Evolutionary conservation across 1,284 basidiomycete species (phyloP), one percentile per base, ranked within the genome.

Genomic region (Ganoderma meredithae): DNA sequence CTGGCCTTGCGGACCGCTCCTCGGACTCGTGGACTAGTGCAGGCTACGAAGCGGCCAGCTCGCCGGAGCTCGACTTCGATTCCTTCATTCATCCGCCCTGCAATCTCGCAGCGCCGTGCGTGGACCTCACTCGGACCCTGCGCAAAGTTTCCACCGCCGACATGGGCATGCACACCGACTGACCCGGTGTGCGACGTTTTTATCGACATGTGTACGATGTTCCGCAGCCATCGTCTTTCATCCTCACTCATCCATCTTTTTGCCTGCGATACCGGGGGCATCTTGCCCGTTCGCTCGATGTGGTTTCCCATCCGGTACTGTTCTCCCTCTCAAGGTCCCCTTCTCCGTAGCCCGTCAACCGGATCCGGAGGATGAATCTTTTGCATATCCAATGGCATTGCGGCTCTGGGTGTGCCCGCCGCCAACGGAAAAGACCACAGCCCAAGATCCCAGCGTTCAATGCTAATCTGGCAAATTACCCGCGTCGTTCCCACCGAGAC

Each of bases 381-480:
- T 39, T 39, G 7, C 36, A 10, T 17, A 56, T 39, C 27, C 55
- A 56, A 19, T 58, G 55, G 19, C 36, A 19, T 31, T 58, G 36
- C 49, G 47, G 25, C 44, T 55, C 52, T 39, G 61, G 19, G 43
- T 49, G 9, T 31, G 47, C 36, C 36, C 36, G 36, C 36, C 19
- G 60, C 33, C 27, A 49, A 15, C 49, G 55, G 43, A 63, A 31
- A 44, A 22, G 55, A 58, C 39, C 12, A 25, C 17, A 15, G 41
- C 17, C 56, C 31, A 49, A 65, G 64, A 65, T 65, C 59, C 64
- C 44, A 43, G 58, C 59, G 59, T 33, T 58, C 25, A 39, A 66
- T 52, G 60, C 64, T 22, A 60, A 66, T 66, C 64, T 66, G 60
- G 64, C 60, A 66, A 55, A 39, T 40, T 12, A 5, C 58, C 40